Evolutionary conservation across 2,329 filamentous ascomycete genomes (phyloP).

Genomic region (Colletotrichum sp.): DNA sequence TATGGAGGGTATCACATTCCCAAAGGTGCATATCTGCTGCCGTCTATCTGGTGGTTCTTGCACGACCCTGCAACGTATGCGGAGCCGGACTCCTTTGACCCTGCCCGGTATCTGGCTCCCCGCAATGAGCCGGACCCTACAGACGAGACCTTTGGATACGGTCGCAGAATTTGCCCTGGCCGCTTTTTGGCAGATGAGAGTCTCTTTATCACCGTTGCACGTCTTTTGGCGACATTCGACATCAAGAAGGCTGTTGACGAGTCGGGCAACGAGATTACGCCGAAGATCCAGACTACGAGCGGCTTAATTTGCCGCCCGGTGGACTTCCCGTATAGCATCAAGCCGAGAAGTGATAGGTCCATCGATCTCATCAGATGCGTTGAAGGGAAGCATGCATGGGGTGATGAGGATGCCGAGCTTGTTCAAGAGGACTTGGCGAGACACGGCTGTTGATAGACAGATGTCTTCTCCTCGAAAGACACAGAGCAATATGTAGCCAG

Average conservation of each 20-base stretch:
- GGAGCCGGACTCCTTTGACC: neutral
- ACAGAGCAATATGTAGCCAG: neutral
- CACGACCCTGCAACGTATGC: neutral
- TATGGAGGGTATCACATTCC: neutral
- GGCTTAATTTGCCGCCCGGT: neutral
- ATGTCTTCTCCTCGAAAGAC: rapidly evolving
- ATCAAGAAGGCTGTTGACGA: neutral
- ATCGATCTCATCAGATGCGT: neutral
- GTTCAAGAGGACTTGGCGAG: neutral
- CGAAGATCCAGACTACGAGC: neutral
- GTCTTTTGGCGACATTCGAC: neutral
- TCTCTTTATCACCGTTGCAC: neutral
- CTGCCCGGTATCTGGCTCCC: neutral
- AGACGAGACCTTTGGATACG: neutral
- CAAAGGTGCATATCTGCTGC: neutral
- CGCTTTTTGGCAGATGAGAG: neutral
- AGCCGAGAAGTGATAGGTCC: neutral
- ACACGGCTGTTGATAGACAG: neutral
- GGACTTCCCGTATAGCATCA: neutral
- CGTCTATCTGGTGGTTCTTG: neutral
- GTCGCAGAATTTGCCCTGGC: neutral
- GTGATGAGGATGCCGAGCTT: neutral
- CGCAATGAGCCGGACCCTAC: neutral
- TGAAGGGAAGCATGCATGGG: neutral
- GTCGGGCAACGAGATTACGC: neutral